phyloP scores from a whole-genome alignment of 2,329 filamentous ascomycete species.

The Fusarium chlamydosporum region DNA sequence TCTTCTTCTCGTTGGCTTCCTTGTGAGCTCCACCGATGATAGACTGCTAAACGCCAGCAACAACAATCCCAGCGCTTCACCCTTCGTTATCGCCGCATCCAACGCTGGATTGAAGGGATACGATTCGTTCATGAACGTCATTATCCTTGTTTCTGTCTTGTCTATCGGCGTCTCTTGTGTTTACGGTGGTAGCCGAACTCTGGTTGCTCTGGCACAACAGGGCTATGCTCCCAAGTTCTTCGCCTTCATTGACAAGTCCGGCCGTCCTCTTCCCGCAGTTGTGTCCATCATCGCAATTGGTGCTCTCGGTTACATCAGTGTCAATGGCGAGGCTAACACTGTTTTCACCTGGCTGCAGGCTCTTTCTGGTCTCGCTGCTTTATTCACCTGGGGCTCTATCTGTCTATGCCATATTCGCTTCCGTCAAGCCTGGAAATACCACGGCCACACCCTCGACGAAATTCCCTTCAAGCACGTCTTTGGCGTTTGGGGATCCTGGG shows the following conservation, averaged over 20 bases:
- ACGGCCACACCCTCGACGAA: constrained; percentile 75
- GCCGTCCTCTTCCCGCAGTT: constrained; percentile 68
- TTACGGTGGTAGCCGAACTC: constrained; percentile 71
- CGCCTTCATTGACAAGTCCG: constrained; percentile 69
- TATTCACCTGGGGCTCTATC: constrained; percentile 79
- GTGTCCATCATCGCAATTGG: constrained; percentile 63
- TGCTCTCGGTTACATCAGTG: constrained; percentile 64
- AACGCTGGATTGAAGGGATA: constrained; percentile 67
- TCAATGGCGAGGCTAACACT: constrained; percentile 60
- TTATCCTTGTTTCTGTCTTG: constrained; percentile 71
- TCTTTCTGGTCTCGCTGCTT: constrained; percentile 73
- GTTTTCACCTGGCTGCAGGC: constrained; percentile 77
- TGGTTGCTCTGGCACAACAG: constrained; percentile 71
- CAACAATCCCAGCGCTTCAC: constrained; percentile 58
- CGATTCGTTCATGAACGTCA: constrained; percentile 70
- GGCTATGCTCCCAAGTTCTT: constrained; percentile 71
- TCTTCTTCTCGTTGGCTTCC: constrained; percentile 66
- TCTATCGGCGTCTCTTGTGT: constrained; percentile 72
- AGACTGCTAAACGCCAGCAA: constrained; percentile 65
- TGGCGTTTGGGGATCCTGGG: constrained; percentile 74
- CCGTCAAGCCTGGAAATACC: constrained; percentile 72
- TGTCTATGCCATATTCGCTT: constrained; percentile 79
- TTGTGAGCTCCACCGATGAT: constrained; percentile 62
- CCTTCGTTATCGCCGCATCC: constrained; percentile 71
- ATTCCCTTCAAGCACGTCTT: constrained; percentile 74